Evolutionary conservation across 1,284 basidiomycete genomes (phyloP).

Genomic region (Peniophora sp.): DNA sequence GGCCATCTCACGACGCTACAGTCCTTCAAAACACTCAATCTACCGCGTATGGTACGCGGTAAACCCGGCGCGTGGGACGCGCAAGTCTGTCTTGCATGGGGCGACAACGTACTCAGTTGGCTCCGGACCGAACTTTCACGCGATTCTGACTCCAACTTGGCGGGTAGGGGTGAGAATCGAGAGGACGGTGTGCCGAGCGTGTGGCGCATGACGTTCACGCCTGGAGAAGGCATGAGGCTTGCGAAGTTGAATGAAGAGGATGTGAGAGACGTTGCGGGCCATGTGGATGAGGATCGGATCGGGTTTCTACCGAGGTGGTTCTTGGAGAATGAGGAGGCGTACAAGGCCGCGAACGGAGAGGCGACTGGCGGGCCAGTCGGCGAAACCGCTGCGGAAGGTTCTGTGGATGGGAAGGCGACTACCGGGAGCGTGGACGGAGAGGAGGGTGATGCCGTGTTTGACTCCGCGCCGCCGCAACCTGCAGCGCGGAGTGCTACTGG

Average conservation of each 20-base stretch:
- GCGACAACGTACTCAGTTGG: slow-evolving; percentile 52
- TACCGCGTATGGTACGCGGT: slow-evolving; percentile 69
- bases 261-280: slow-evolving; percentile 49
- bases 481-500: no score
- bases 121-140: slow-evolving; percentile 21
- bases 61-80: slow-evolving; percentile 78
- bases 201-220: slow-evolving; percentile 63
- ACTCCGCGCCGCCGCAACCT: no score
- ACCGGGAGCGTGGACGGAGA: no score
- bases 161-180: background rate
- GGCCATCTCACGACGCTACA: slow-evolving; percentile 60
- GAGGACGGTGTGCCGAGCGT: slow-evolving; percentile 24
- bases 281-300: slow-evolving; percentile 59
- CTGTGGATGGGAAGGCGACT: no score
- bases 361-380: no score
- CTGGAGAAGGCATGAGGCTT: slow-evolving; percentile 42
- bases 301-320: slow-evolving; percentile 72
- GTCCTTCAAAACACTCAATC: slow-evolving; percentile 63
- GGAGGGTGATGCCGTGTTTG: no score
- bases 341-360: no score
- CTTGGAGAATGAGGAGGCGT: slow-evolving; percentile 32
- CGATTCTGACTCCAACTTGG: background rate
- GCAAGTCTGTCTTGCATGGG: slow-evolving; percentile 68
- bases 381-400: no score
- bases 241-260: slow-evolving; percentile 35